Conservation (phyloP, 345 rosid genomes). For the Anastatica hierochuntica region DNA sequence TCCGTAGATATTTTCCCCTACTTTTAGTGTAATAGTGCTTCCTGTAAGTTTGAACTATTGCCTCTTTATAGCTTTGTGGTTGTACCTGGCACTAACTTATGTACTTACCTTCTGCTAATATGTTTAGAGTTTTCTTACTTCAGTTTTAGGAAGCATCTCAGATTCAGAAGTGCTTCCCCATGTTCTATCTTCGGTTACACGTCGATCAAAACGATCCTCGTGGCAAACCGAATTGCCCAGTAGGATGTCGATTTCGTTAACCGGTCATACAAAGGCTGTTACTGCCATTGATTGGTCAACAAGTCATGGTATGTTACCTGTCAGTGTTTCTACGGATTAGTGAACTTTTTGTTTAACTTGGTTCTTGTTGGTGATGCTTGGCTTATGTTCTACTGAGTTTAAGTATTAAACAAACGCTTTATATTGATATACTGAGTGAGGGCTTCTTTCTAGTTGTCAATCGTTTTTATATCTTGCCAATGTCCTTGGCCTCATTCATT, state of each 20-base stretch:
- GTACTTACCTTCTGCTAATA: not conserved
- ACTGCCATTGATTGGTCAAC: constrained; percentile 66
- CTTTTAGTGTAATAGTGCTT: not conserved
- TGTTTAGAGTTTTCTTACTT: constrained; percentile 8
- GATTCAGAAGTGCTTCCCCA: constrained; percentile 36
- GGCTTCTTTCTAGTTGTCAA: not conserved
- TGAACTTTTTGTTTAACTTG: not conserved
- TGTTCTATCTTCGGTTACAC: constrained; percentile 33
- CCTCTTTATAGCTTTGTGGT: not conserved
- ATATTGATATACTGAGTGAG: not conserved
- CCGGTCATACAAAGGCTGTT: constrained; percentile 58
- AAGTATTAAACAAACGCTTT: not conserved
- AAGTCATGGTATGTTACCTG: constrained; percentile 51
- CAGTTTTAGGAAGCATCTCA: constrained; percentile 56
- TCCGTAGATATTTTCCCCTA: too few species aligned
- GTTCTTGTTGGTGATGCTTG: not conserved
- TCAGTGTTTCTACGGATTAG: not conserved
- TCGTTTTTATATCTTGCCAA: not conserved
- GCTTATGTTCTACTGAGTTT: not conserved
- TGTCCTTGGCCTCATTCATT: constrained; percentile 30
- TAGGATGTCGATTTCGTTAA: constrained; percentile 39
- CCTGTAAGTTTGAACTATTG: not conserved
- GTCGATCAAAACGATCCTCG: constrained; percentile 28
- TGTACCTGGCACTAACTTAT: not conserved
- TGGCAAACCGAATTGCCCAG: constrained; percentile 34